Percentiles rank a stretch among this genome's conserved stretches.
These are phyloP conservation scores for Kodamaea ohmeri DNA, from an alignment of 1,139 yeast genomes.

Conservation along the genomic window DNA sequence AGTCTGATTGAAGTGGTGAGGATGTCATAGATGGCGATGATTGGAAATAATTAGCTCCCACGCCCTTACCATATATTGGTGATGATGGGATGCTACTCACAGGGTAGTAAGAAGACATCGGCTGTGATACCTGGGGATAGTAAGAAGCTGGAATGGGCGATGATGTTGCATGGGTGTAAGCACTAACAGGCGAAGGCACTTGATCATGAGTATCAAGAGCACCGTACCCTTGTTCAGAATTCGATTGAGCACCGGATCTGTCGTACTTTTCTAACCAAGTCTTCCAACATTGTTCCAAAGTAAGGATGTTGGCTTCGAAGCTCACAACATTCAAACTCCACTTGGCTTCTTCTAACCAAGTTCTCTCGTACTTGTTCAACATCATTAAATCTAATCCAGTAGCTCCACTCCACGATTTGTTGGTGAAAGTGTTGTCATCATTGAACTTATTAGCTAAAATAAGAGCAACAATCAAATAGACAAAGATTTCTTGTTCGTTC, in stretches of 20 bases:
- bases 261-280: constrained; percentile 44
- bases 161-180: constrained; percentile 19
- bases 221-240: constrained; percentile 2
- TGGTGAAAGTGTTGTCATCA: constrained; percentile 95
- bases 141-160: constrained; percentile 18
- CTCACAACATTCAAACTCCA: constrained; percentile 50
- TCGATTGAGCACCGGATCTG: constrained; percentile 6
- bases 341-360: constrained; percentile 59
- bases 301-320: constrained; percentile 39
- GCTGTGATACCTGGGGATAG: constrained; percentile 9
- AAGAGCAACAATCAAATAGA: constrained; percentile 65
- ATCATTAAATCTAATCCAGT: constrained; percentile 67
- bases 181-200: constrained; percentile 11
- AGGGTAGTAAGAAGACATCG: constrained; percentile 11
- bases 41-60: constrained; percentile 15
- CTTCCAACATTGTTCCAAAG: constrained; percentile 48
- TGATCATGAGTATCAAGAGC: neutral
- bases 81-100: constrained; percentile 25
- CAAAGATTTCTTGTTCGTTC: constrained; percentile 49
- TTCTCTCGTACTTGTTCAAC: constrained; percentile 66
- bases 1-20: constrained; percentile 14
- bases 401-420: constrained; percentile 93
- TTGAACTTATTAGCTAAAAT: constrained; percentile 90
- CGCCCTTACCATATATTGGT: constrained; percentile 19
- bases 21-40: constrained; percentile 15